phyloP scores from a whole-genome alignment of 148 eudicot species.

The Chenopodium suecicum region DNA sequence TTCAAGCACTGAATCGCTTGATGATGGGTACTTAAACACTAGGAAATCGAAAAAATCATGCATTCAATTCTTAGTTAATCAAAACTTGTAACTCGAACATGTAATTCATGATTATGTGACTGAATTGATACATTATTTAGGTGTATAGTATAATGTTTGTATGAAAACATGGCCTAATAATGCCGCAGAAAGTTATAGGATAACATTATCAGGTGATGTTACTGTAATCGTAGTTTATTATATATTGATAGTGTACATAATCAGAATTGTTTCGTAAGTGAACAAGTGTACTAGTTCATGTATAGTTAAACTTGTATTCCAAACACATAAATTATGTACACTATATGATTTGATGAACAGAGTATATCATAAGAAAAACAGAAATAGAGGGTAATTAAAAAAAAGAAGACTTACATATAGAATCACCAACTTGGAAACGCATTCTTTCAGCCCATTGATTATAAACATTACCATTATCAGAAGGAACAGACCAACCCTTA shows the following conservation, averaged over 20 bases:
- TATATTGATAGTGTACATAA: too few relatives aligned
- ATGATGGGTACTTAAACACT: constrained; percentile 61
- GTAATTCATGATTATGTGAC: background rate
- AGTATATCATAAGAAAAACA: background rate
- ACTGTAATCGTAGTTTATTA: too few relatives aligned
- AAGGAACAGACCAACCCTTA: constrained; percentile 61
- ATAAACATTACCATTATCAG: constrained; percentile 39
- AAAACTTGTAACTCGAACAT: background rate
- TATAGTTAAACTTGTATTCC: background rate
- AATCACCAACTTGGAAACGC: constrained; percentile 73
- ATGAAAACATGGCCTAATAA: background rate
- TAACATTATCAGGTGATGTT: background rate
- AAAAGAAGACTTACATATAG: constrained; percentile 51
- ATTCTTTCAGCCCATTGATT: constrained; percentile 82
- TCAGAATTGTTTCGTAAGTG: too few relatives aligned
- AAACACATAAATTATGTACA: background rate
- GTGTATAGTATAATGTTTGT: too few relatives aligned
- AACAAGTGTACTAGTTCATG: too few relatives aligned
- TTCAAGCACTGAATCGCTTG: constrained; percentile 62
- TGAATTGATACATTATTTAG: background rate
- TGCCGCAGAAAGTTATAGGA: background rate
- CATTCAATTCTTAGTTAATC: background rate
- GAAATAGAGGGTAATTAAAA: background rate
- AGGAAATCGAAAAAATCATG: background rate
- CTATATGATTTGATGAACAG: too few relatives aligned